Evolutionary conservation across 495 filamentous ascomycete species (phyloP), one percentile per base, ranked within the genome.

Genomic region (Rhypophila decipiens): DNA sequence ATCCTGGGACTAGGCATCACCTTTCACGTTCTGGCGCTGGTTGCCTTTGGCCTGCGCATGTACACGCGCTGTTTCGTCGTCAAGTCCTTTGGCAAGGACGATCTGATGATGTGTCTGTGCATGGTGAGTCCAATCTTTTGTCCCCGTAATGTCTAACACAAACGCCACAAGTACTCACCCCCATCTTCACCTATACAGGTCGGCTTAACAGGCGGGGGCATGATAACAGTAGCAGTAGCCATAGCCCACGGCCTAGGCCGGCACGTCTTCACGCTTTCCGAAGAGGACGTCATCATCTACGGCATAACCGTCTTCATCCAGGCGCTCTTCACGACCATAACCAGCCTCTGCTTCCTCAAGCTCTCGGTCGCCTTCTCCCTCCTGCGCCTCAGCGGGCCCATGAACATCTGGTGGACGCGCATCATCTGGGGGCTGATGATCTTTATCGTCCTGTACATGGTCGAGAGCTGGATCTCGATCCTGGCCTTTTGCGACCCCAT

Each of bases 51-150:
- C 7, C 27, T 31, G 7, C 27, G 27, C 37, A 5, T 45, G 42
- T 51, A 51, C 11, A 22, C 38, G 1, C 15, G 49, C 13, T 24
- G 18, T 12, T 2, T 51, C 15, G 9, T 51, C 20, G 29, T 47
- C 37, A 41, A 39, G 12, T 18, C 49, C 0, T 42, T 46, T 20
- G 49, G 49, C 24, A 46, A 12, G 37, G 43, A 51, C 38, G 49
- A 51, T 18, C 12, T 51, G 8, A 22, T 8, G 4, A 51, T 51
- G 43, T 36, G 42, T 1, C 10, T 47, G 12, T 46, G 13, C 3
- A 21, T n/a, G 13, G 49, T 51, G 42, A 2, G 49, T 39, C 23
- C 7, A 15, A 51, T 46, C 19, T 36, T 47, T 7, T n/a, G n/a
- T n/a, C n/a, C n/a, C n/a, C n/a, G n/a, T n/a, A n/a, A n/a, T n/a